Conservation (phyloP, 1,284 basidiomycete species). For the Phylloboletellus chloephorus region DNA sequence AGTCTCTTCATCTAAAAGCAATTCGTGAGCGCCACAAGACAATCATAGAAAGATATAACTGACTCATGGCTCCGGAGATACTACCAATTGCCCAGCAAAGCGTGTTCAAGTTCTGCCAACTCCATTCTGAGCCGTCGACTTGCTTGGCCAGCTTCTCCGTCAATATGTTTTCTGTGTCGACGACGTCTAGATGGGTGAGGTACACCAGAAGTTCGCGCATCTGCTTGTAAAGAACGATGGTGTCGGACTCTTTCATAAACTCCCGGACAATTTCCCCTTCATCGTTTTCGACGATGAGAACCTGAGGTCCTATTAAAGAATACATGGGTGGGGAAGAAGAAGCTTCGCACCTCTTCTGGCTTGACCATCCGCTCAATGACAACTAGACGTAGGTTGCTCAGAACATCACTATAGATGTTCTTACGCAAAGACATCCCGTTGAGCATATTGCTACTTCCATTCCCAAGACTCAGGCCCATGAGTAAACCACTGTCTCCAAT, state of each 20-base stretch:
- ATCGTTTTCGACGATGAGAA: slow-evolving; percentile 98
- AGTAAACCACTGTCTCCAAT: slow-evolving; percentile 91
- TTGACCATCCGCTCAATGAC: slow-evolving; percentile 99
- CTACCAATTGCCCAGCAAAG: slow-evolving; percentile 99
- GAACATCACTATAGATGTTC: slow-evolving; percentile 91
- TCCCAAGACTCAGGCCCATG: slow-evolving; percentile 85
- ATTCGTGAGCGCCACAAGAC: slow-evolving; percentile 3
- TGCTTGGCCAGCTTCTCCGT: slow-evolving; percentile 97
- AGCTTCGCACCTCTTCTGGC: slow-evolving; percentile 83
- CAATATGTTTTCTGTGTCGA: slow-evolving; percentile 94
- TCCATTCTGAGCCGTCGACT: slow-evolving; percentile 98
- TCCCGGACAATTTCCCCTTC: slow-evolving; percentile 99
- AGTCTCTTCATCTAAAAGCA: slow-evolving; percentile 81
- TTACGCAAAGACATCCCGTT: slow-evolving; percentile 81
- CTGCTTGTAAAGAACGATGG: slow-evolving; percentile 97
- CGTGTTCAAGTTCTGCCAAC: slow-evolving; percentile 98
- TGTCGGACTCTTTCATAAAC: slow-evolving; percentile 99
- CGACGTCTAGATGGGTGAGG: slow-evolving; percentile 94
- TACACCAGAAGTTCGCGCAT: slow-evolving; percentile 98
- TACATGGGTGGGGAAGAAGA: slow-evolving; percentile 7
- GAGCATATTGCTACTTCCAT: slow-evolving; percentile 60
- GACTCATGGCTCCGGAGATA: slow-evolving; percentile 99
- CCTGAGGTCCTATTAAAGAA: slow-evolving; percentile 42
- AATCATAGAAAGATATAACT: slow-evolving; percentile 30
- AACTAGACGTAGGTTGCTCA: slow-evolving; percentile 92